Conservation (phyloP, 179 eudicot genomes). For the Amaranthus tricolor region DNA sequence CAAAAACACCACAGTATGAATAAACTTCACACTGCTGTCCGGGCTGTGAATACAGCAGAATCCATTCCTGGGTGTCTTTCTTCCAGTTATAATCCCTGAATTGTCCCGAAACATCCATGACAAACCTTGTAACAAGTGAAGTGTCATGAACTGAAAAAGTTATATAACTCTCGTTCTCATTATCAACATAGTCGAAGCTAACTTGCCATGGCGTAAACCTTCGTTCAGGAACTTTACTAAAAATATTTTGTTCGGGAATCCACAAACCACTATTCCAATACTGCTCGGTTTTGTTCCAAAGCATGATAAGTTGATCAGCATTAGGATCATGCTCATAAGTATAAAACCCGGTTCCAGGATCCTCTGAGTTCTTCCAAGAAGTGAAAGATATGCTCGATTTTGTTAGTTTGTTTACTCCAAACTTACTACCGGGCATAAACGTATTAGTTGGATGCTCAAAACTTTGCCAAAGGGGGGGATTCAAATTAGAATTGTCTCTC, state of each 20-base stretch:
- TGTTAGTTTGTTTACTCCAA: slow-evolving; percentile 5
- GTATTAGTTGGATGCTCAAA: slow-evolving; percentile 1
- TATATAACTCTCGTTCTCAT: slow-evolving; percentile 15
- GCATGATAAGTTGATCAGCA: slow-evolving; percentile 2
- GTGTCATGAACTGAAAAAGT: not conserved
- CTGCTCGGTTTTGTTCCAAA: not conserved
- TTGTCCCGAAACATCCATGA: slow-evolving; percentile 15
- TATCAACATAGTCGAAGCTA: not conserved
- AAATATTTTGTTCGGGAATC: not conserved
- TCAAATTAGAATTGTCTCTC: slow-evolving; percentile 3
- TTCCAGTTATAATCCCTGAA: not conserved
- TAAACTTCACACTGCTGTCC: slow-evolving; percentile 15
- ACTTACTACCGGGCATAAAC: slow-evolving; percentile 3
- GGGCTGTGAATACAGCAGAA: not conserved
- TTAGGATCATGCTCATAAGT: not conserved
- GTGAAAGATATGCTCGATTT: not conserved
- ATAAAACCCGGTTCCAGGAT: not conserved
- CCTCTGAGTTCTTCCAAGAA: slow-evolving; percentile 10
- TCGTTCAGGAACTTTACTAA: not conserved
- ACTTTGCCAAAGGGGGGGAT: slow-evolving; percentile 12
- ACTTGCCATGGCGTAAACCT: not conserved
- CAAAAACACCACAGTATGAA: slow-evolving; percentile 3
- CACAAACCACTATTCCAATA: slow-evolving; percentile 8
- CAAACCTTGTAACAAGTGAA: not conserved
- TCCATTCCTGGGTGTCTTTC: not conserved